A percentile compares a stretch with the other conserved stretches of the same genome.
Evolutionary conservation across 192 early-diverging fungal species (phyloP).

Genomic region (Backusella mclennaniae): DNA sequence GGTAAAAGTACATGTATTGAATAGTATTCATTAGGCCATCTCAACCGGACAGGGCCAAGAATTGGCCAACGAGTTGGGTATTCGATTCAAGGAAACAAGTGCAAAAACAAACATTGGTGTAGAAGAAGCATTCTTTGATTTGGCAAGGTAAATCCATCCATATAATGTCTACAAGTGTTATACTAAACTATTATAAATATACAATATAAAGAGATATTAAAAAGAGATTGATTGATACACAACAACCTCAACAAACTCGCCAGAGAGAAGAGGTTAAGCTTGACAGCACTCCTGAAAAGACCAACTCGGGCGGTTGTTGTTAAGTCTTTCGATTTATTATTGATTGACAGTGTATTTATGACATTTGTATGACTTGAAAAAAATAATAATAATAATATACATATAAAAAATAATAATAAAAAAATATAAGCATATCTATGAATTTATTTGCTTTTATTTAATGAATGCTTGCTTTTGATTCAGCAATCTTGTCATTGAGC

Average conservation of each 20-base stretch:
- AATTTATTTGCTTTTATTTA: not conserved
- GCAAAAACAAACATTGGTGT: constrained; percentile 98
- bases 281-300: constrained; percentile 15
- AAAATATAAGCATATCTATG: not conserved
- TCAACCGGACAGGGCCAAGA: constrained; percentile 92
- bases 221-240: constrained; percentile 94
- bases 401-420: too few species aligned
- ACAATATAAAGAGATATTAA: constrained; percentile 83
- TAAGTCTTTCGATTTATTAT: not conserved
- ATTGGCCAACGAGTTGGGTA: constrained; percentile 92
- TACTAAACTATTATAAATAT: not conserved
- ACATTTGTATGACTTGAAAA: not conserved
- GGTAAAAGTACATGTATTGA: not conserved
- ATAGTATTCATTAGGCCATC: constrained; percentile 46
- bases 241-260: constrained; percentile 44
- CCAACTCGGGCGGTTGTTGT: not conserved
- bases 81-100: constrained; percentile 96
- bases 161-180: not conserved
- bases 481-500: not conserved
- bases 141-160: constrained; percentile 67
- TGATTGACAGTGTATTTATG: not conserved
- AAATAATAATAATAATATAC: too few species aligned
- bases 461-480: not conserved
- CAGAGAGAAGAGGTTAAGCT: constrained; percentile 33
- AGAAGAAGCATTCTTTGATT: constrained; percentile 96